Percentiles rank a stretch among this genome's conserved stretches.
Conservation (phyloP, 169 alveolate species). For the Ichthyophthirius multifiliis region DNA sequence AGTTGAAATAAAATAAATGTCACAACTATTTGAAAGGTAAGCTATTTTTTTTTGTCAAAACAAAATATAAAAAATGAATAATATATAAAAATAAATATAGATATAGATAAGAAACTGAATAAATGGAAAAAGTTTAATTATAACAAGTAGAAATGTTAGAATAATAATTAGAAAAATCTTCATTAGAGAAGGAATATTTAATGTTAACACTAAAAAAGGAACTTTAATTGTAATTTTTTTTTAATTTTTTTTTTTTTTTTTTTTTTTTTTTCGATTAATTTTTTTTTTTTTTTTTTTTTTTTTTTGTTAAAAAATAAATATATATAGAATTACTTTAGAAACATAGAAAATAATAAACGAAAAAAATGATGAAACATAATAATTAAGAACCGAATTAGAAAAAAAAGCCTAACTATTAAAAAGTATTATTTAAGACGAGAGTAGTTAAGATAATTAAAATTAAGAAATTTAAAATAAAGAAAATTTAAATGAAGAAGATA, state of each 20-base stretch:
- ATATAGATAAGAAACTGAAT: conserved; percentile 1
- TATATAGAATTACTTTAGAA: neutral
- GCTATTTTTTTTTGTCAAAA: neutral
- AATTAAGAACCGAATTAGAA: neutral
- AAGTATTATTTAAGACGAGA: neutral
- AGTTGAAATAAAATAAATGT: neutral
- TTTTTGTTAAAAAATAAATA: neutral
- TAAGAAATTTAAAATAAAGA: neutral
- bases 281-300: neutral
- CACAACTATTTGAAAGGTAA: neutral
- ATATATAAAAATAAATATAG: neutral
- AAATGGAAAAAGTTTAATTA: neutral
- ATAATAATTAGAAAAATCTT: neutral
- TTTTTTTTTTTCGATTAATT: neutral
- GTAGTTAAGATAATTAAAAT: neutral
- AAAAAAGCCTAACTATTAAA: neutral
- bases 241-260: neutral
- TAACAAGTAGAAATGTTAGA: neutral
- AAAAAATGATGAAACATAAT: neutral
- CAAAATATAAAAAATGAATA: neutral
- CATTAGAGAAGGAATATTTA: neutral
- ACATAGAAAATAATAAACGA: neutral
- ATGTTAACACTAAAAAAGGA: neutral
- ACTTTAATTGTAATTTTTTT: neutral
- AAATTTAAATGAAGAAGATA: neutral